Evolutionary conservation across 2,329 filamentous ascomycete species (phyloP).

Genomic region (Claviceps digitariae): DNA sequence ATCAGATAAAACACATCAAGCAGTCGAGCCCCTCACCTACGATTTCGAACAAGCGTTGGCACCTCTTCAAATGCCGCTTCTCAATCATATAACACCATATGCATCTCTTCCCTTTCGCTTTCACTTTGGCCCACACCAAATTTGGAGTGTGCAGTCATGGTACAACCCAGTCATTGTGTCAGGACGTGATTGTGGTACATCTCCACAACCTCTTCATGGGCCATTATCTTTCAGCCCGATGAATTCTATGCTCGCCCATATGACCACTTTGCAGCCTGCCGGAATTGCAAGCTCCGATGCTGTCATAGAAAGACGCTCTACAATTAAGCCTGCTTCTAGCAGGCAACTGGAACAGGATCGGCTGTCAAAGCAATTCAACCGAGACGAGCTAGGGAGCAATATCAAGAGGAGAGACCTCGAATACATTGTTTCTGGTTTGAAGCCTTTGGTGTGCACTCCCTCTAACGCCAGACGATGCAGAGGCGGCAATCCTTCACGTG

Average conservation of each 20-base stretch:
- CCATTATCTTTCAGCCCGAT: neutral
- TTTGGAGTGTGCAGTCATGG: conserved; percentile 3
- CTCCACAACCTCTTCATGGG: neutral
- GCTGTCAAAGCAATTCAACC: neutral
- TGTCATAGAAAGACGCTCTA: neutral
- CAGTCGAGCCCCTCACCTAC: neutral
- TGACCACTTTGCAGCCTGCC: neutral
- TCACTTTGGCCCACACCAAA: neutral
- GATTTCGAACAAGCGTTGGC: neutral
- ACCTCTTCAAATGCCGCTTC: neutral
- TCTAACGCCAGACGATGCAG: neutral
- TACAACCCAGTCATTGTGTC: conserved; percentile 3
- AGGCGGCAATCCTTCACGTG: neutral
- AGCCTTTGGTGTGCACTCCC: neutral
- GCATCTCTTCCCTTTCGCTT: neutral
- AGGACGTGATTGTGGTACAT: conserved; percentile 4
- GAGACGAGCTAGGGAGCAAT: neutral
- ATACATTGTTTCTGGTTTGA: neutral
- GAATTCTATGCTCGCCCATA: neutral
- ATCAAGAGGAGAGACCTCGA: neutral
- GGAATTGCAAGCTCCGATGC: neutral
- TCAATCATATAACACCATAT: neutral
- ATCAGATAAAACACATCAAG: neutral
- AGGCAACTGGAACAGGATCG: neutral
- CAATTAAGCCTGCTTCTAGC: neutral